These are phyloP conservation scores for Plasmodium chabaudi DNA, from an alignment of 169 alveolate species.

Conservation along the genomic window DNA sequence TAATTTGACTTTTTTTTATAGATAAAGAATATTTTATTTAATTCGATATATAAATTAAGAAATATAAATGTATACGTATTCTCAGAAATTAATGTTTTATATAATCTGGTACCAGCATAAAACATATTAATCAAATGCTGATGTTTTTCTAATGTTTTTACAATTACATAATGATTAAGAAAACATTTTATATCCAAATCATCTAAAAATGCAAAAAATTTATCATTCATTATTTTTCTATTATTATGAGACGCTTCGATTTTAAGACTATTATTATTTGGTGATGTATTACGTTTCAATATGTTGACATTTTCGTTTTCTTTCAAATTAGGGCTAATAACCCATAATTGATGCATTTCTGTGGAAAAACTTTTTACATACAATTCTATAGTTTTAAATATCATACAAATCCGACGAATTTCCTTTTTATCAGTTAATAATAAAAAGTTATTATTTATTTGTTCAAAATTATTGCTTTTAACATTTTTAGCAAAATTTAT, in stretches of 20 bases:
- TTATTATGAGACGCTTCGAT: not conserved
- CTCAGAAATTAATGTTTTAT: not conserved
- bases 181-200: slow-evolving; percentile 51
- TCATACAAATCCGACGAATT: slow-evolving; percentile 16
- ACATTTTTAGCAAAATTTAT: not conserved
- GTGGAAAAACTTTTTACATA: slow-evolving; percentile 19
- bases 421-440: slow-evolving; percentile 29
- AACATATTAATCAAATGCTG: slow-evolving; percentile 36
- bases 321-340: slow-evolving; percentile 6
- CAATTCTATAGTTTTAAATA: slow-evolving; percentile 32
- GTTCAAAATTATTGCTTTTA: slow-evolving; percentile 8
- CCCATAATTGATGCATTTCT: slow-evolving; percentile 23
- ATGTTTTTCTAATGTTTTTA: slow-evolving; percentile 47
- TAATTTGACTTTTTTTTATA: not conserved
- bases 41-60: slow-evolving; percentile 37
- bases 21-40: slow-evolving; percentile 62
- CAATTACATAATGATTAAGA: slow-evolving; percentile 56
- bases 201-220: slow-evolving; percentile 25
- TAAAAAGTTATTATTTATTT: slow-evolving; percentile 9
- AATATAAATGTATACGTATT: slow-evolving; percentile 13
- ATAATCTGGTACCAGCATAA: slow-evolving; percentile 14
- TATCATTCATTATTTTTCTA: slow-evolving; percentile 6
- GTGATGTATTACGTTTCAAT: not conserved
- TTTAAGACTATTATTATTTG: not conserved
- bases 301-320: slow-evolving; percentile 9